Evolutionary conservation across 257 asterid genomes (phyloP).

Genomic region (Linderniella brevidens): DNA sequence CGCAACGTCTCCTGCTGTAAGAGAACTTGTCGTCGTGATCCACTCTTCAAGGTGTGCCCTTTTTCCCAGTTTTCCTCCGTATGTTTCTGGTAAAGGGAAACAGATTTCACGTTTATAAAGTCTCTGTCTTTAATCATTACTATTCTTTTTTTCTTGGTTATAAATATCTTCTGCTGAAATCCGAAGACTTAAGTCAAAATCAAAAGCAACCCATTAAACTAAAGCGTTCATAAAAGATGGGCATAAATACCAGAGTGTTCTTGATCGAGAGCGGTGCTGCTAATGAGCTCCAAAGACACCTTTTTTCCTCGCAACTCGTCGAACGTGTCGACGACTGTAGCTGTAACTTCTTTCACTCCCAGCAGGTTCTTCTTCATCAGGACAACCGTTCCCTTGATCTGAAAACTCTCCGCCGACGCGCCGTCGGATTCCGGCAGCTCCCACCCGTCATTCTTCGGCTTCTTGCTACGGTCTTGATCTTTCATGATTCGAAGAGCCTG

Average conservation of each 20-base stretch:
- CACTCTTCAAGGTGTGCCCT: constrained; percentile 43
- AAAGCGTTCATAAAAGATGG: too few relatives aligned
- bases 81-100: constrained; percentile 2
- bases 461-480: constrained; percentile 12
- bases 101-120: too few relatives aligned
- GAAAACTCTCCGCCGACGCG: constrained; percentile 2
- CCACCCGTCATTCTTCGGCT: constrained; percentile 13
- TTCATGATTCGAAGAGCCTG: constrained; percentile 11
- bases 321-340: constrained; percentile 27
- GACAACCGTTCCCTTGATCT: constrained; percentile 41
- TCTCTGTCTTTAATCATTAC: too few relatives aligned
- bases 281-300: constrained; percentile 46
- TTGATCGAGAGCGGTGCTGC: constrained; percentile 11
- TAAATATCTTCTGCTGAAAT: too few relatives aligned
- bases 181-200: too few relatives aligned
- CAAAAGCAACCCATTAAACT: too few relatives aligned
- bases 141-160: background rate
- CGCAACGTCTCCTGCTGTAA: constrained; percentile 18
- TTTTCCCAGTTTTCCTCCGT: constrained; percentile 31
- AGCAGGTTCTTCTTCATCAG: constrained; percentile 45
- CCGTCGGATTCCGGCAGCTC: background rate
- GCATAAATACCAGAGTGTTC: too few relatives aligned
- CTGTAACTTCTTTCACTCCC: constrained; percentile 22
- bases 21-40: constrained; percentile 17
- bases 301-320: constrained; percentile 39